A percentile compares a stretch with the other conserved stretches of the same genome.
phyloP scores from a whole-genome alignment of 805 yeast species.

The Zygosaccharomyces kombuchaensis region DNA sequence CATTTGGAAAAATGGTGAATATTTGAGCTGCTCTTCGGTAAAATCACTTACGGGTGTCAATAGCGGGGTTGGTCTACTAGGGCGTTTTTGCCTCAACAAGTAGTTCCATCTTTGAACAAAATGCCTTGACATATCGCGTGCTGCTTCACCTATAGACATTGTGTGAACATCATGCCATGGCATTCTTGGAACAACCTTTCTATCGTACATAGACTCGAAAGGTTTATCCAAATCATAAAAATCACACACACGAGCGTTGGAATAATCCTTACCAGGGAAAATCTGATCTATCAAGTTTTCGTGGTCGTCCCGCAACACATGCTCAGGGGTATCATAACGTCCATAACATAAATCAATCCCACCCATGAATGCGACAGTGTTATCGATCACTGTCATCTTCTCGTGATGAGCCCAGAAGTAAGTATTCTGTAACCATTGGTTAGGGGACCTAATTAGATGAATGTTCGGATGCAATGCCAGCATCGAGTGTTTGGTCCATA shows the following conservation, averaged over 20 bases:
- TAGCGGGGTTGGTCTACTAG: constrained; percentile 89
- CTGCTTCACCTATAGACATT: constrained; percentile 91
- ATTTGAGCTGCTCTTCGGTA: constrained; percentile 62
- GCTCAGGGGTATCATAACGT: constrained; percentile 95
- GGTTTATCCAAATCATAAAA: constrained; percentile 79
- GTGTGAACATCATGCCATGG: constrained; percentile 99
- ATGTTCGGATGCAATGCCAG: constrained; percentile 80
- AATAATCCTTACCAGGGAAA: constrained; percentile 96
- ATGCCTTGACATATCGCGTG: constrained; percentile 87
- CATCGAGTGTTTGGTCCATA: constrained; percentile 91
- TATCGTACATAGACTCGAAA: constrained; percentile 85
- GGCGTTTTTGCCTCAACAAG: constrained; percentile 84
- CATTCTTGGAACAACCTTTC: constrained; percentile 82
- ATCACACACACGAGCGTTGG: constrained; percentile 91
- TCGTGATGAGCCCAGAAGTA: constrained; percentile 99
- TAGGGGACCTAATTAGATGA: constrained; percentile 90
- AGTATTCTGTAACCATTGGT: constrained; percentile 87
- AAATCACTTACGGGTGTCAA: constrained; percentile 90
- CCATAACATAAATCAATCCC: constrained; percentile 97
- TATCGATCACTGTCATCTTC: constrained; percentile 80
- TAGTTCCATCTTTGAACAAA: constrained; percentile 98
- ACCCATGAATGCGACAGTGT: constrained; percentile 84
- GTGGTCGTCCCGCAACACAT: constrained; percentile 76
- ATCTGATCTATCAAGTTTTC: constrained; percentile 47
- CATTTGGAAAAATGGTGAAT: constrained; percentile 40